phyloP scores from a whole-genome alignment of 495 filamentous ascomycete species.

The Aspergillus nidulans region DNA sequence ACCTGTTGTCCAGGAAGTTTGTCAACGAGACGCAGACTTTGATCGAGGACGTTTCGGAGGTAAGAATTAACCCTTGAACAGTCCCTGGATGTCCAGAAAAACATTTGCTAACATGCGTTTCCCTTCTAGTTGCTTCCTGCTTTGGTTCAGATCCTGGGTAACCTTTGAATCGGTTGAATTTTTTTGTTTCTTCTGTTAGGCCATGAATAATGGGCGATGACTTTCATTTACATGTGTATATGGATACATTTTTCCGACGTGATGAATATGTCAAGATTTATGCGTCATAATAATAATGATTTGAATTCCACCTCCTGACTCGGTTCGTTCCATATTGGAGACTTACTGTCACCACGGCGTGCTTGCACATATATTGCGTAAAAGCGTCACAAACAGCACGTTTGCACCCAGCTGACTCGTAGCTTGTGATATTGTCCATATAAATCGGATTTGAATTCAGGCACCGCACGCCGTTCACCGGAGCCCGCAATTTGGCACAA shows the following conservation, averaged over 20 bases:
- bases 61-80: slow-evolving; percentile 21
- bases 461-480: too few relatives aligned
- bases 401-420: too few relatives aligned
- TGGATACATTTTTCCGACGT: slow-evolving; percentile 11
- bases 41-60: slow-evolving; percentile 48
- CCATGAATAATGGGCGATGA: slow-evolving; percentile 18
- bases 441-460: too few relatives aligned
- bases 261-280: neutral
- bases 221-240: slow-evolving; percentile 13
- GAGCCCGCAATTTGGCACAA: too few relatives aligned
- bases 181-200: neutral
- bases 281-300: neutral
- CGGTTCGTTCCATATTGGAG: too few relatives aligned
- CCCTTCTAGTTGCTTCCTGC: slow-evolving; percentile 25
- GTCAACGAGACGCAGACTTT: slow-evolving; percentile 43
- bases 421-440: too few relatives aligned
- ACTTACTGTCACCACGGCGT: too few relatives aligned
- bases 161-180: slow-evolving; percentile 14
- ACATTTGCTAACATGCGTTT: neutral
- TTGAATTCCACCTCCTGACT: neutral
- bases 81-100: neutral
- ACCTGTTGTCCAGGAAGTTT: slow-evolving; percentile 35
- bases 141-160: slow-evolving; percentile 27
- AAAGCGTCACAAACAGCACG: too few relatives aligned
- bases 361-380: too few relatives aligned